These are phyloP conservation scores for Rugonectria rugulosa DNA, from an alignment of 2,329 filamentous ascomycete species.

Conservation along the genomic window DNA sequence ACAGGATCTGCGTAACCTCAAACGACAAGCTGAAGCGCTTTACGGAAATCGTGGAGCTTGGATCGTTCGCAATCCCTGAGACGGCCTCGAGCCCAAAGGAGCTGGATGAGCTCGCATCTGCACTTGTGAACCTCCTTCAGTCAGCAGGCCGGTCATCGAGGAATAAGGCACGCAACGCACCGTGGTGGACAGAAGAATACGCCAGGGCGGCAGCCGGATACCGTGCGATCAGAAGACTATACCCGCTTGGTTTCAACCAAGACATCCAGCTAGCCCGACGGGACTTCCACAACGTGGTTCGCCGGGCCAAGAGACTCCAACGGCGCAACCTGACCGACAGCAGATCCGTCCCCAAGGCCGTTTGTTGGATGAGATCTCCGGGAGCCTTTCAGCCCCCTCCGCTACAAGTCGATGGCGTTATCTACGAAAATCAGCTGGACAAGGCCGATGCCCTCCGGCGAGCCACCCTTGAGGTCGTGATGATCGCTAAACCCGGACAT, in stretches of 20 bases:
- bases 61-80: not conserved
- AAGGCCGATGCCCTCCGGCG: not conserved
- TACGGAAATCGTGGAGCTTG: conserved; percentile 14
- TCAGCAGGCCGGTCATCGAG: not conserved
- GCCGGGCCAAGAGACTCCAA: not conserved
- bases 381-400: conserved; percentile 17
- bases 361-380: not conserved
- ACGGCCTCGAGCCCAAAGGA: not conserved
- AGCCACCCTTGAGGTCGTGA: not conserved
- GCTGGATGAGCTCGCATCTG: not conserved
- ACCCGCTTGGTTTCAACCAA: not conserved
- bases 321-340: not conserved
- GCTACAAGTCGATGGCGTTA: conserved; percentile 11
- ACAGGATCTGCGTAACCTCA: conserved; percentile 16
- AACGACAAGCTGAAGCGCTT: conserved; percentile 18
- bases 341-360: not conserved
- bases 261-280: not conserved
- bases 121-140: not conserved
- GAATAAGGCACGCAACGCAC: not conserved
- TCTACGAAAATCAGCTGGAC: not conserved
- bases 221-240: not conserved
- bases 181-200: not conserved
- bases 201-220: not conserved
- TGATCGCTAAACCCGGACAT: not conserved
- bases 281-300: not conserved